Base-by-base conservation (phyloP, 164 flowering plant genomes). In the Umbellularia californica region DNA sequence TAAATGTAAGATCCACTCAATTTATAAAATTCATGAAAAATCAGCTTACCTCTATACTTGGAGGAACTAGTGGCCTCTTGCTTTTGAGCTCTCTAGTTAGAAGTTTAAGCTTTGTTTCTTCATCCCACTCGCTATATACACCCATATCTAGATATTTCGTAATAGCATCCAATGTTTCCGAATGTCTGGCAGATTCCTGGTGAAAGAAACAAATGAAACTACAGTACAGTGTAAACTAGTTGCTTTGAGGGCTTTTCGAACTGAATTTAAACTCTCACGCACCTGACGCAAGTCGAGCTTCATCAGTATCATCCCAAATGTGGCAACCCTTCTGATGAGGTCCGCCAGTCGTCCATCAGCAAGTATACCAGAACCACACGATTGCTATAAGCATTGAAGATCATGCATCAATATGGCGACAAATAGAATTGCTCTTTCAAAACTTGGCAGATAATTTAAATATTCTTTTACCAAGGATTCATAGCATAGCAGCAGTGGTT, bases 231-330 rank as follows among this genome's bases (percentile, higher is more conserved):
- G 60, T 55, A 55, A 55, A 17, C 50, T 30, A 67, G 28, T 19
- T 10, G 1, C 47, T 14, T 30, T 67, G 10, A 6, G 41, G 28
- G 5, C 41, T 67, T 15, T 9, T 28, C 7, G 47, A 17, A 27
- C 23, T 25, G 27, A 67, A 30, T 35, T 28, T 17, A 2, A 70
- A 75, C 71, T 69, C 71, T 70, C 66, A 58, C 75, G 71, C 35
- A 92, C 98, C 97, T 95, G 98, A 66, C 98, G 98, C 82, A 95
- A 84, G 78, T 95, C 98, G 27, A 95, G 95, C 88, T 95, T 95
- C 97, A 95, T 91, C 69, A 91, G 76, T 65, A 87, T 87, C 91
- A 90, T 92, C 30, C 98, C 97, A 81, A 95, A 95, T 24, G 93
- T 86, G 78, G 96, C 85, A 79, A 91, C 98, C 83, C 95, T 90